Evolutionary conservation across 2,329 filamentous ascomycete genomes (phyloP), one percentile per base, ranked within the genome.

Genomic region (Trichoderma cornu-damae): DNA sequence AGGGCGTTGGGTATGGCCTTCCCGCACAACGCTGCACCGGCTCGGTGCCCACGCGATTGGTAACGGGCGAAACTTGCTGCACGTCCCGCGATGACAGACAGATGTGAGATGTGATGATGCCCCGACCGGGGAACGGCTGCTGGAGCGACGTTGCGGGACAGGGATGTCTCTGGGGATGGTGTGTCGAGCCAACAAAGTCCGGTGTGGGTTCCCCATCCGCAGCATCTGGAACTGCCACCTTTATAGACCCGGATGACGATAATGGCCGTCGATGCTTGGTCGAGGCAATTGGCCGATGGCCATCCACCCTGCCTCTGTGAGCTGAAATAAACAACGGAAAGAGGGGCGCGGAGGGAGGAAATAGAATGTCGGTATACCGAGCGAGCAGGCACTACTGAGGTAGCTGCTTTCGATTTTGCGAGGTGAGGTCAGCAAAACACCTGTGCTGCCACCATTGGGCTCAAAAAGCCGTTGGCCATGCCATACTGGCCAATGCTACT

Each of bases 41-140:
- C 42, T 59, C 24, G 42, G 43, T n/a, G 48, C 40, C 57, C 57
- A 55, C 43, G 28, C 51, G 51, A 59, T 56, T 56, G 57, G 57
- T 55, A 59, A 43, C 57, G 50, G 56, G 43, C 57, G 43, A 59
- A 59, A 57, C 30, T 34, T 37, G 35, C 46, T 46, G 57, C 52
- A 57, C 38, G 24, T 59, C 57, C 57, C 38, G 44, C 57, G 57
- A 59, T 59, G 52, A 59, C 57, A 46, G 53, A 57, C 57, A 59
- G 57, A 59, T 59, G 57, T 50, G 43, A 51, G 35, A 51, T 57
- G 34, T 59, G 57, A 40, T 59, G 57, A 59, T 38, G 57, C 24
- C 50, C 54, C 46, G 35, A 30, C 54, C 38, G 48, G 56, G 48
- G 56, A 58, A 58, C 56, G 56, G 42, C 42, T 58, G 48, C 49